phyloP scores from a whole-genome alignment of 2,329 filamentous ascomycete genomes.

The Pseudocercospora cruenta region DNA sequence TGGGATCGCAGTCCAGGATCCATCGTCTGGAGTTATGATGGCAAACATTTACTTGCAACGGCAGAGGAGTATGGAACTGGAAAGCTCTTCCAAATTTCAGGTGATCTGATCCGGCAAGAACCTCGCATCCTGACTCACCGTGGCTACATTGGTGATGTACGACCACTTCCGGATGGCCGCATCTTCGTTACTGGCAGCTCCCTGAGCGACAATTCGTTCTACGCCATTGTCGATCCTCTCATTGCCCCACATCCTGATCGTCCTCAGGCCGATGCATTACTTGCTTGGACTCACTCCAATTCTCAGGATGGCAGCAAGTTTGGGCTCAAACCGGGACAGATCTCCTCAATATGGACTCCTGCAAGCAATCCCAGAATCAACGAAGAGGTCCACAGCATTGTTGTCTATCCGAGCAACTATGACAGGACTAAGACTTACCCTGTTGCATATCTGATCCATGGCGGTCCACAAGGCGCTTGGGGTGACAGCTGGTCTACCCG shows the following conservation, averaged over 20 bases:
- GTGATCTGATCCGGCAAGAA: constrained; percentile 30
- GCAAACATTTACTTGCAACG: constrained; percentile 69
- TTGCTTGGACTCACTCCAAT: constrained; percentile 52
- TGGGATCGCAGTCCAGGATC: constrained; percentile 60
- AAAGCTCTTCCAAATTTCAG: constrained; percentile 55
- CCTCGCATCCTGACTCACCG: constrained; percentile 55
- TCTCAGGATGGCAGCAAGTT: constrained; percentile 68
- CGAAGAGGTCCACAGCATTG: constrained; percentile 66
- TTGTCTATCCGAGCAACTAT: constrained; percentile 36
- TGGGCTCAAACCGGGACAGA: constrained; percentile 63
- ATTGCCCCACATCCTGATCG: constrained; percentile 37
- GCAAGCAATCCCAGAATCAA: constrained; percentile 57
- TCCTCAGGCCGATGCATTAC: constrained; percentile 19
- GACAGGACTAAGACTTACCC: constrained; percentile 36
- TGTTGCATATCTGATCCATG: constrained; percentile 39
- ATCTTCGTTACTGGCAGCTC: constrained; percentile 71
- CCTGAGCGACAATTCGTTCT: constrained; percentile 72
- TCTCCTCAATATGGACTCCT: constrained; percentile 70
- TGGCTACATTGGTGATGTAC: constrained; percentile 59
- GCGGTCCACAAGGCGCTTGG: constrained; percentile 38
- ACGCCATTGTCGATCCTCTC: constrained; percentile 63
- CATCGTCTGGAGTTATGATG: constrained; percentile 56
- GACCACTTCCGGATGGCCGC: constrained; percentile 53
- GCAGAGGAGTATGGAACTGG: constrained; percentile 70
- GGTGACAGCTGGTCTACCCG: constrained; percentile 36